Conservation (phyloP, 345 rosid species). For the Pistacia integerrima region DNA sequence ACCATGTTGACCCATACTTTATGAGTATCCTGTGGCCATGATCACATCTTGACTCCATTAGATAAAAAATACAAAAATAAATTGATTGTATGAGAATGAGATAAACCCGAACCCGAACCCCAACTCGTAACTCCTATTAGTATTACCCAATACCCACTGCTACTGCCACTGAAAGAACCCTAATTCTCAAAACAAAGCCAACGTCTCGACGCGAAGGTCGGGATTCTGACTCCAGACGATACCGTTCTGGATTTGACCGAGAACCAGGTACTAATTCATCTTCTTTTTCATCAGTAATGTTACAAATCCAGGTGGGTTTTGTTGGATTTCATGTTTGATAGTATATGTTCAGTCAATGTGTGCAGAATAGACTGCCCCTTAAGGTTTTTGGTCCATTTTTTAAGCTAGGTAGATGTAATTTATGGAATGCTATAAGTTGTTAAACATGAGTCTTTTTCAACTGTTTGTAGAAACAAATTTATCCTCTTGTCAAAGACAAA, state of each 20-base stretch:
- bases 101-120: not conserved
- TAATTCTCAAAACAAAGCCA: conserved; percentile 11
- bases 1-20: no score
- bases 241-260: conserved; percentile 52
- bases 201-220: conserved; percentile 63
- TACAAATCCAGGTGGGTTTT: not conserved
- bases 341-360: not conserved
- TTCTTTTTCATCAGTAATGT: not conserved
- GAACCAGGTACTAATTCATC: conserved; percentile 49
- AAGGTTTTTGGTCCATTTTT: not conserved
- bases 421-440: not conserved
- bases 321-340: not conserved
- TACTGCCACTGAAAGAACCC: not conserved
- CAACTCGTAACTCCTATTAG: no score
- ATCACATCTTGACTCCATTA: not conserved
- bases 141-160: no score
- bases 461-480: not conserved
- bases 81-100: not conserved
- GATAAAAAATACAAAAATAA: no score
- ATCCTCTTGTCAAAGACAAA: not conserved
- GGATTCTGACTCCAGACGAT: conserved; percentile 56
- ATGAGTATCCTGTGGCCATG: not conserved
- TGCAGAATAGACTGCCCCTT: not conserved
- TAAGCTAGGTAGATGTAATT: not conserved
- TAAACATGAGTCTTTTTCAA: not conserved